Evolutionary conservation across 371 early-diverging fungal genomes (phyloP).

Genomic region (Conidiobolus incongruus): DNA sequence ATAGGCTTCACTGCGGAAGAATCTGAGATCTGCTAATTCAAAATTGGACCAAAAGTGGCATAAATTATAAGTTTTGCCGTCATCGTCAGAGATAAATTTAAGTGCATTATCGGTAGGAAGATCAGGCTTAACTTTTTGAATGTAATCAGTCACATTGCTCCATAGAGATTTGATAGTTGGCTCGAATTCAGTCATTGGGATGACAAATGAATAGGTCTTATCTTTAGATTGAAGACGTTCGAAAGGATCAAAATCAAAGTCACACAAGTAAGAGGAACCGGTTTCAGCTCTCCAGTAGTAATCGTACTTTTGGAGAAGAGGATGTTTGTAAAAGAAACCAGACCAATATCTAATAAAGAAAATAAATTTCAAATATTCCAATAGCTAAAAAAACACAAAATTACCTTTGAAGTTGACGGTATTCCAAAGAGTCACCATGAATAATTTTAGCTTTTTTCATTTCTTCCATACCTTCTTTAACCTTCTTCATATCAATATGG

Average conservation of each 20-base stretch:
- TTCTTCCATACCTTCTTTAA: constrained; percentile 22
- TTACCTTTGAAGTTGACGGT: constrained; percentile 82
- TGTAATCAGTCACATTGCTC: constrained; percentile 27
- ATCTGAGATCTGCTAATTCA: constrained; percentile 75
- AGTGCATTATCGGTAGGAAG: constrained; percentile 4
- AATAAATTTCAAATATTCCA: neutral
- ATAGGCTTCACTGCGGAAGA: constrained; percentile 47
- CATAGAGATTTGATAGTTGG: constrained; percentile 69
- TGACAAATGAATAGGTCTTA: constrained; percentile 65
- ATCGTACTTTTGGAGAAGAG: constrained; percentile 44
- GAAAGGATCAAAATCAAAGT: constrained; percentile 80
- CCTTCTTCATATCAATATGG: constrained; percentile 31
- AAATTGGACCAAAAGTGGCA: constrained; percentile 97
- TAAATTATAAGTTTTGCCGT: constrained; percentile 9
- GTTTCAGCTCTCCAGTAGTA: constrained; percentile 95
- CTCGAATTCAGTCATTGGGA: constrained; percentile 48
- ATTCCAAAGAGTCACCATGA: constrained; percentile 64
- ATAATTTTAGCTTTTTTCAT: constrained; percentile 35
- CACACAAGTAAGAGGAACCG: constrained; percentile 56
- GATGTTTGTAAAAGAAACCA: constrained; percentile 74
- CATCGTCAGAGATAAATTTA: constrained; percentile 11
- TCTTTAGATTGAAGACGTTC: constrained; percentile 53
- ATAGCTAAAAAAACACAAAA: neutral
- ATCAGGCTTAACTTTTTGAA: constrained; percentile 13
- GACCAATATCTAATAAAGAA: constrained; percentile 44